A percentile compares a stretch with the other conserved stretches of the same genome.
These are phyloP conservation scores for Nakazawaea holstii DNA, from an alignment of 805 yeast species.

Conservation along the genomic window DNA sequence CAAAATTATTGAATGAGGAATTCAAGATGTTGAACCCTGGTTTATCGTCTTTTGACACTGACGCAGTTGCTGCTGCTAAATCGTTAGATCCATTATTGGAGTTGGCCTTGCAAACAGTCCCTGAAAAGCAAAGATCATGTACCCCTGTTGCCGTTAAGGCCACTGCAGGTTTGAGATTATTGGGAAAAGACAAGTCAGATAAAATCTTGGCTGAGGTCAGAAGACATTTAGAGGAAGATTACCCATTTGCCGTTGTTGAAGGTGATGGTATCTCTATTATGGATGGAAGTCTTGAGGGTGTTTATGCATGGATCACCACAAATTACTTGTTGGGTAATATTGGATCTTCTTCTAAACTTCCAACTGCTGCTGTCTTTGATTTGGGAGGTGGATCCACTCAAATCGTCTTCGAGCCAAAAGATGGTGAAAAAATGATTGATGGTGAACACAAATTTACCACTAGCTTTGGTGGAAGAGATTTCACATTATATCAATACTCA, in stretches of 20 bases:
- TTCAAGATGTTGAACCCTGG: constrained; percentile 94
- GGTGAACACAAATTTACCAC: constrained; percentile 87
- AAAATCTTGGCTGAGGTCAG: constrained; percentile 75
- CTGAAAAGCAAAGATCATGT: constrained; percentile 65
- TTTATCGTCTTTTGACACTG: constrained; percentile 76
- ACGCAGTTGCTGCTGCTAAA: constrained; percentile 80
- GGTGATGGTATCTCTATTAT: constrained; percentile 86
- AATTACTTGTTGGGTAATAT: constrained; percentile 91
- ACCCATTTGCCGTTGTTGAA: constrained; percentile 87
- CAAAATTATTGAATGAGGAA: constrained; percentile 70
- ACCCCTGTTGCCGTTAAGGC: constrained; percentile 97
- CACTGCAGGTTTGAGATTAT: constrained; percentile 89
- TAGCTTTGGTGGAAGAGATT: constrained; percentile 75
- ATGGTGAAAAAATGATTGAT: constrained; percentile 60
- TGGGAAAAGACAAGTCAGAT: constrained; percentile 70
- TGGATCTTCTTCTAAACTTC: constrained; percentile 66
- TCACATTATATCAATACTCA: constrained; percentile 84
- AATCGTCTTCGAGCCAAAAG: constrained; percentile 90
- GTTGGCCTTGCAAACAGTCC: constrained; percentile 71
- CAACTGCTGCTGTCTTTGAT: constrained; percentile 96
- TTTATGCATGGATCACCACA: constrained; percentile 97
- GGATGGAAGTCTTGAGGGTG: constrained; percentile 98
- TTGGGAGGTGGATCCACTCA: constrained; percentile 99
- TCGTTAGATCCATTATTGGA: constrained; percentile 81
- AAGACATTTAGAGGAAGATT: constrained; percentile 66